These are phyloP conservation scores for Cucumis cinereus DNA, from an alignment of 306 rosid species.

Conservation along the genomic window DNA sequence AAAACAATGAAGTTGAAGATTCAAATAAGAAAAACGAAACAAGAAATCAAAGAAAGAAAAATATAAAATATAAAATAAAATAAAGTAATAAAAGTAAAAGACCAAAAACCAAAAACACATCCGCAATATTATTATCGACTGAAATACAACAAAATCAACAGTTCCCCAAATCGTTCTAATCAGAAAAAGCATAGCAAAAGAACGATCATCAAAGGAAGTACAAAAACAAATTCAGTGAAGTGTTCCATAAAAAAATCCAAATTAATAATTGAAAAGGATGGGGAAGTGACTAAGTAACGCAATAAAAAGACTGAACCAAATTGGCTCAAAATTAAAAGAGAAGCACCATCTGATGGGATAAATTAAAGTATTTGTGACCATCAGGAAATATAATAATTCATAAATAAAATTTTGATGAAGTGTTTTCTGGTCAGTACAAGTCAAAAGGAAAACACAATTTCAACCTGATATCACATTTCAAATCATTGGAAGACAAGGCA, in stretches of 20 bases:
- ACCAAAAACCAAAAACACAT: background rate
- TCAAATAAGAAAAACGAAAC: background rate
- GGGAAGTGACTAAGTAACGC: background rate
- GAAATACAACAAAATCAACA: background rate
- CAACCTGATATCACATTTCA: background rate
- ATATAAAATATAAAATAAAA: background rate
- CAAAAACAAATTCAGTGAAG: background rate
- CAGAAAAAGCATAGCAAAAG: background rate
- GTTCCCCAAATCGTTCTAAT: background rate
- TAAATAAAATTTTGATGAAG: background rate
- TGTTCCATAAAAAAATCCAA: background rate
- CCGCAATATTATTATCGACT: background rate
- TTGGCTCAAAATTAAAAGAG: background rate
- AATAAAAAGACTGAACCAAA: background rate
- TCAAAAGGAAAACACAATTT: background rate
- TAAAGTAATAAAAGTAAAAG: background rate
- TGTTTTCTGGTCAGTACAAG: background rate
- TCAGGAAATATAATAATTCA: background rate
- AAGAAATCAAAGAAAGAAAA: background rate
- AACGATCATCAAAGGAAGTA: background rate
- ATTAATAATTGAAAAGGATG: background rate
- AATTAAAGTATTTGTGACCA: background rate
- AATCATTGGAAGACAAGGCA: background rate
- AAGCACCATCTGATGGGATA: background rate
- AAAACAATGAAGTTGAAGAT: conserved; percentile 1